Conservation (phyloP, 352 stramenopile genomes). For the Phytophthora constricta region DNA sequence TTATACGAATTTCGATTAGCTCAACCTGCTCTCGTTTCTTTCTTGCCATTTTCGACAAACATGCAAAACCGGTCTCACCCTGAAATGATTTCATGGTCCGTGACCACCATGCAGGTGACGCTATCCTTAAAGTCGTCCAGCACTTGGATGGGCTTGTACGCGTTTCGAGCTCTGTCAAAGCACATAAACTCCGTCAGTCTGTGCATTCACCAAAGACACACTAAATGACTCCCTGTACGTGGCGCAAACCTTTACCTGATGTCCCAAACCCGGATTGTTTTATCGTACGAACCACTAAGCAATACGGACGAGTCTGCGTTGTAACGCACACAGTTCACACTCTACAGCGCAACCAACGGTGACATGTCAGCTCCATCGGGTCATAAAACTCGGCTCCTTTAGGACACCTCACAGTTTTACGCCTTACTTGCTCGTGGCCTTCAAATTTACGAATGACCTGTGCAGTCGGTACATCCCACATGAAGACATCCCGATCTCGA, state of each 20-base stretch:
- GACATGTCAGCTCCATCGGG: slow-evolving; percentile 1
- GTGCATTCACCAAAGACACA: slow-evolving; percentile 5
- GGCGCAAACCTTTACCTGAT: slow-evolving; percentile 43
- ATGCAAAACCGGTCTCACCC: slow-evolving; percentile 40
- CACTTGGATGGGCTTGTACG: slow-evolving; percentile 83
- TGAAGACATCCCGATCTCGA: slow-evolving; percentile 84
- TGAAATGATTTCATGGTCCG: slow-evolving; percentile 82
- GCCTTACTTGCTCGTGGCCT: slow-evolving; percentile 75
- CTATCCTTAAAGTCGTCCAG: slow-evolving; percentile 91
- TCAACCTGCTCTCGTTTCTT: too few species aligned
- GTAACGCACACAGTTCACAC: slow-evolving; percentile 86
- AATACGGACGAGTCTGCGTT: slow-evolving; percentile 85
- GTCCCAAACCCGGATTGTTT: slow-evolving; percentile 83
- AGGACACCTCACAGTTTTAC: neutral
- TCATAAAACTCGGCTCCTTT: neutral
- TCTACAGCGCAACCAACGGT: slow-evolving; percentile 40
- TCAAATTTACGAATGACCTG: slow-evolving; percentile 90
- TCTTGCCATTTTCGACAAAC: slow-evolving; percentile 1
- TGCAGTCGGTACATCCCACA: slow-evolving; percentile 90
- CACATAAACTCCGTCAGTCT: slow-evolving; percentile 3
- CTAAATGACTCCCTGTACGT: too few species aligned
- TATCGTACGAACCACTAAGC: slow-evolving; percentile 89
- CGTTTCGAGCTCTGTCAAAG: slow-evolving; percentile 62
- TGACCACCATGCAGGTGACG: slow-evolving; percentile 83
- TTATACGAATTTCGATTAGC: slow-evolving; percentile 2